Evolutionary conservation across 2,329 filamentous ascomycete species (phyloP).

Genomic region (Domatiomyces globalis): DNA sequence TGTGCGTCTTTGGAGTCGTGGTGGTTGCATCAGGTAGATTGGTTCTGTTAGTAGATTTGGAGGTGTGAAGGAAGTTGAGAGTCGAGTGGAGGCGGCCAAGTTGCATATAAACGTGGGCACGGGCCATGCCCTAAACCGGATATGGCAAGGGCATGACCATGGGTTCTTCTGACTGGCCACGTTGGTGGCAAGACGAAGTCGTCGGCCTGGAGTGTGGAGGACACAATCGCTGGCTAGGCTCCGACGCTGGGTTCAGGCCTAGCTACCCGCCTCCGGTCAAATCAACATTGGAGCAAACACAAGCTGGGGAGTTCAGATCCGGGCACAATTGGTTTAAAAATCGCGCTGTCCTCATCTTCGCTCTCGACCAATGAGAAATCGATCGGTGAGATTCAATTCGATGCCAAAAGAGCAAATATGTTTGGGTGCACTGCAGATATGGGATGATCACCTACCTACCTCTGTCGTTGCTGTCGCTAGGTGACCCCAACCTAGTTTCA

Average conservation of each 20-base stretch:
- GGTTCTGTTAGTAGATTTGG: not conserved
- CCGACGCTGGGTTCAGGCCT: not conserved
- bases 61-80: constrained; percentile 3
- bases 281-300: not conserved
- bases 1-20: constrained; percentile 5
- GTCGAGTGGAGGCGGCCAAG: not conserved
- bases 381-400: no score
- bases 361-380: not conserved
- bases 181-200: not conserved
- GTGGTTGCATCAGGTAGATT: not conserved
- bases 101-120: not conserved
- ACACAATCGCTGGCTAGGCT: not conserved
- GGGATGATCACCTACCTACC: not conserved
- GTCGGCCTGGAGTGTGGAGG: not conserved
- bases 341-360: not conserved
- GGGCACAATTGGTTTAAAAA: not conserved
- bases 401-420: no score
- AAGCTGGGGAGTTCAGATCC: not conserved
- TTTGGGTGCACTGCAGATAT: not conserved
- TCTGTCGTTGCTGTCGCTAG: not conserved
- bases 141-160: not conserved
- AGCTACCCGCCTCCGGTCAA: no score
- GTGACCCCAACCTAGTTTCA: not conserved
- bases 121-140: not conserved
- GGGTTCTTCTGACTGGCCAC: not conserved